phyloP scores from a whole-genome alignment of 2,329 filamentous ascomycete genomes.

The Mollisia scopiformis region DNA sequence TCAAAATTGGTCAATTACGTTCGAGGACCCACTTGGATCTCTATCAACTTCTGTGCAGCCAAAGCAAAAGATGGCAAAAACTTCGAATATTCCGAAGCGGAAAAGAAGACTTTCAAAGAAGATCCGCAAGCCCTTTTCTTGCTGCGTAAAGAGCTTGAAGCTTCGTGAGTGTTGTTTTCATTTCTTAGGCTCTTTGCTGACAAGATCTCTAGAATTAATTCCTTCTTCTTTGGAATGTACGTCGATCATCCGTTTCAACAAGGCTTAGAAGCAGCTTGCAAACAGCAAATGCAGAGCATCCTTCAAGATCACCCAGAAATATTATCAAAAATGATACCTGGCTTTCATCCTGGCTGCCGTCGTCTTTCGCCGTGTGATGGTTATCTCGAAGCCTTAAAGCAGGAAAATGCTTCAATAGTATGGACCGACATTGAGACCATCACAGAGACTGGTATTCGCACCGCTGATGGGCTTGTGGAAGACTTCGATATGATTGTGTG shows the following conservation, averaged over 20 bases:
- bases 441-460: slow-evolving; percentile 38
- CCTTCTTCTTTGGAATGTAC: slow-evolving; percentile 5
- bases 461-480: slow-evolving; percentile 29
- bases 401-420: slow-evolving; percentile 37
- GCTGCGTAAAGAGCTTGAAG: slow-evolving; percentile 47
- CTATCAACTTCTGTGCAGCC: slow-evolving; percentile 50
- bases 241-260: slow-evolving; percentile 8
- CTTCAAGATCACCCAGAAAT: slow-evolving; percentile 44
- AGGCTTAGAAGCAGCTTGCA: slow-evolving; percentile 35
- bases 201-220: not conserved
- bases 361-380: slow-evolving; percentile 43
- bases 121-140: slow-evolving; percentile 42
- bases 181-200: slow-evolving; percentile 25
- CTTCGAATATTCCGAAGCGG: slow-evolving; percentile 40
- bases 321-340: slow-evolving; percentile 35
- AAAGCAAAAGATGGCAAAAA: slow-evolving; percentile 22
- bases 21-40: slow-evolving; percentile 66
- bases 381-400: slow-evolving; percentile 40
- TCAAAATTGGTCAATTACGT: slow-evolving; percentile 33
- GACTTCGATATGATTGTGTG: slow-evolving; percentile 41
- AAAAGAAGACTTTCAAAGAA: slow-evolving; percentile 39
- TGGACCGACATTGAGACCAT: slow-evolving; percentile 49
- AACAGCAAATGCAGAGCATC: slow-evolving; percentile 40
- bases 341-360: slow-evolving; percentile 46
- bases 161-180: not conserved